Conservation (phyloP, 208 protist species). For the Leishmania guyanensis region DNA sequence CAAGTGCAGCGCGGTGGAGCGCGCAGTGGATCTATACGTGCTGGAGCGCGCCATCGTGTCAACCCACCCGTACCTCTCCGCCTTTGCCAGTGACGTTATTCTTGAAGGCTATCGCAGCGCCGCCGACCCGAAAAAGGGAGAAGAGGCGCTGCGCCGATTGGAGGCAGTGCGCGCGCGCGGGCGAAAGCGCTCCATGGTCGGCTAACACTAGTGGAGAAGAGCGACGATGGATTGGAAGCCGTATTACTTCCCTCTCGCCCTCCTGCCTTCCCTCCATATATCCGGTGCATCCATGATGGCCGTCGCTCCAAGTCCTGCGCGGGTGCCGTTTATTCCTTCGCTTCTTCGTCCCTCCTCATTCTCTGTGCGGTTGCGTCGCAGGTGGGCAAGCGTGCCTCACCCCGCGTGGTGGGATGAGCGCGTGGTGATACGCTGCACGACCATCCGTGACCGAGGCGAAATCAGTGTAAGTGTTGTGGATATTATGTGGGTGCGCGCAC, state of each 20-base stretch:
- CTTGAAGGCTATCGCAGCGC: slow-evolving; percentile 62
- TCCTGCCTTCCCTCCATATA: background rate
- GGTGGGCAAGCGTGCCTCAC: background rate
- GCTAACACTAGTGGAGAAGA: slow-evolving; percentile 34
- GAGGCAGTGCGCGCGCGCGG: slow-evolving; percentile 83
- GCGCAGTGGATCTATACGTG: slow-evolving; percentile 98
- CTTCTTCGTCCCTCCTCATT: background rate
- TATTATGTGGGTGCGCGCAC: background rate
- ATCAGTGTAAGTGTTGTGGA: background rate
- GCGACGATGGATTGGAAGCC: background rate
- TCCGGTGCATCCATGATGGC: background rate
- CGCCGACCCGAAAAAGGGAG: slow-evolving; percentile 53
- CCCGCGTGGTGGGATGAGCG: background rate
- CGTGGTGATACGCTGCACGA: background rate
- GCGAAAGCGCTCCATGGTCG: slow-evolving; percentile 90
- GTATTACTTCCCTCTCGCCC: background rate
- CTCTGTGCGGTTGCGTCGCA: background rate
- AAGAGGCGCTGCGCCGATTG: slow-evolving; percentile 57
- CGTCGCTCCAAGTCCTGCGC: background rate
- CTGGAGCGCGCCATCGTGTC: slow-evolving; percentile 96
- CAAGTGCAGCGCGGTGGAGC: slow-evolving; percentile 93
- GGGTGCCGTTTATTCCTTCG: background rate
- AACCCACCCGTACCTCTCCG: slow-evolving; percentile 90
- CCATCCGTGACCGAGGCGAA: background rate
- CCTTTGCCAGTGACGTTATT: slow-evolving; percentile 33